These are phyloP conservation scores for Cyclotella baltica DNA, from an alignment of 108 stramenopile species.

Conservation along the genomic window DNA sequence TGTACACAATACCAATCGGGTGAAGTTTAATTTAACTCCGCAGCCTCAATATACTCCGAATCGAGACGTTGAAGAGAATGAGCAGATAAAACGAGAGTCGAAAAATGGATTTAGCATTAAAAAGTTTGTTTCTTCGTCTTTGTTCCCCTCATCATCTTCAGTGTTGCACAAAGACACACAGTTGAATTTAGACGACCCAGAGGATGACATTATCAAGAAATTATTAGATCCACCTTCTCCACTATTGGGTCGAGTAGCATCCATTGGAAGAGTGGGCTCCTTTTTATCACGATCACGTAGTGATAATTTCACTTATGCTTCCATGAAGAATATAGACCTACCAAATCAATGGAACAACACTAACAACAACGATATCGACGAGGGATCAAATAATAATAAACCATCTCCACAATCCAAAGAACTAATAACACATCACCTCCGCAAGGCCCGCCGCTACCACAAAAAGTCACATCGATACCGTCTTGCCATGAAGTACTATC, in stretches of 20 bases:
- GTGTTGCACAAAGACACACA: background rate
- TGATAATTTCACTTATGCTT: too few relatives aligned
- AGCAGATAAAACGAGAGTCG: background rate
- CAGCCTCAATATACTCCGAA: background rate
- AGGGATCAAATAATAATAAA: background rate
- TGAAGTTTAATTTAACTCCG: conserved; percentile 41
- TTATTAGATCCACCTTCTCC: conserved; percentile 29
- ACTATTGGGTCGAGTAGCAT: conserved; percentile 14
- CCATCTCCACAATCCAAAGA: conserved; percentile 7
- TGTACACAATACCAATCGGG: conserved; percentile 52
- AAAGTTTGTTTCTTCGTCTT: conserved; percentile 15
- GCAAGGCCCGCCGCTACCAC: conserved; percentile 67
- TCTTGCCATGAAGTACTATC: conserved; percentile 77
- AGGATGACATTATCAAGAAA: conserved; percentile 31
- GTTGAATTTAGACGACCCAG: conserved; percentile 11
- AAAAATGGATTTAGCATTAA: conserved; percentile 7
- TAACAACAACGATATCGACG: background rate
- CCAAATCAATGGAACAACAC: background rate
- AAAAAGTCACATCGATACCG: conserved; percentile 71
- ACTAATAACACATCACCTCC: conserved; percentile 45
- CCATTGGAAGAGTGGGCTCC: conserved; percentile 30
- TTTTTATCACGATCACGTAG: conserved; percentile 9
- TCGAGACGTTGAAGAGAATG: background rate
- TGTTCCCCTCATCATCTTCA: background rate
- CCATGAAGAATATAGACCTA: too few relatives aligned